These are phyloP conservation scores for Ustilago nuda DNA, from an alignment of 1,284 basidiomycete species.

Conservation along the genomic window DNA sequence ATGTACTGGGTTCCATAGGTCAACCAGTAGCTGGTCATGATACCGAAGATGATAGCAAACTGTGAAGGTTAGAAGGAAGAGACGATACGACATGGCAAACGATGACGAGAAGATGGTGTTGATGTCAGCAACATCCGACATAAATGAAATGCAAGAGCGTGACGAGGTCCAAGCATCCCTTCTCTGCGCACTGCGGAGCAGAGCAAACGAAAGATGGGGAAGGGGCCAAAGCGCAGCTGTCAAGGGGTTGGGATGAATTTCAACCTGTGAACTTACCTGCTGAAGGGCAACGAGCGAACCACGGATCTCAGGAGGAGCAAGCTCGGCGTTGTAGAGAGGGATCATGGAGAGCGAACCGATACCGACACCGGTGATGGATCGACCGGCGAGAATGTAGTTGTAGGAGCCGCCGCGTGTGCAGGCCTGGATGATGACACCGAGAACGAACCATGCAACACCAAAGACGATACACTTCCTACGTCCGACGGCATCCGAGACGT, in stretches of 20 bases:
- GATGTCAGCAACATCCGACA: background rate
- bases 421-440: constrained; percentile 78
- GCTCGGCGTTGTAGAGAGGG: constrained; percentile 81
- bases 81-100: background rate
- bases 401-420: constrained; percentile 74
- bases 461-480: constrained; percentile 77
- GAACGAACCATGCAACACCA: constrained; percentile 78
- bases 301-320: constrained; percentile 81
- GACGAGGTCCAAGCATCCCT: background rate
- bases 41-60: constrained; percentile 41
- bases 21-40: constrained; percentile 78
- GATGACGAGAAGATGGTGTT: background rate
- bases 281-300: constrained; percentile 83
- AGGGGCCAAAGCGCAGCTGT: background rate
- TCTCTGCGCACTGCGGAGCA: background rate
- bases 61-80: background rate
- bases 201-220: background rate
- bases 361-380: constrained; percentile 80
- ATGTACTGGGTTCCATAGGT: constrained; percentile 78
- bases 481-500: constrained; percentile 77
- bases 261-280: constrained; percentile 70
- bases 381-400: constrained; percentile 76
- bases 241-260: background rate
- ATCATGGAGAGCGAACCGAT: constrained; percentile 83
- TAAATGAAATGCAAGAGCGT: background rate